Base-by-base conservation (phyloP, 345 rosid species). In the Leavenworthia alabamica region DNA sequence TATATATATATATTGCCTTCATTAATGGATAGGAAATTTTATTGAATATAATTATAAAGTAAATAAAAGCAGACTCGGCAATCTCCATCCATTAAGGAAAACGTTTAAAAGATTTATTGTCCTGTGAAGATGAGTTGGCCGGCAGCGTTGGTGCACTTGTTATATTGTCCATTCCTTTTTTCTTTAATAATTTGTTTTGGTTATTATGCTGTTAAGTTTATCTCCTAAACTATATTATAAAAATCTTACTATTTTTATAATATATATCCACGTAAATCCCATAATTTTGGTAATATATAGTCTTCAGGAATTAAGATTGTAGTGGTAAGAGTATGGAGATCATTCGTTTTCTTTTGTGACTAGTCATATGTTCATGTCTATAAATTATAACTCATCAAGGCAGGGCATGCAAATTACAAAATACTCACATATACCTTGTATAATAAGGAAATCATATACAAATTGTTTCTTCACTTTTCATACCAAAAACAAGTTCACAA, bases 41-140 rank as follows among this genome's bases (percentile, higher is more conserved):
- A 50, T 50, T 43, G 40, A 58, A 40, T 40, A 41, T 23, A n/a
- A 29, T 11, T 35, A 1, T 50, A 15, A 29, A 39, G 15, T 20
- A 45, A 22, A 68, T 23, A 35, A 43, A 60, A 42, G 43, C 4
- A 39, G 44, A 39, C 35, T 68, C 28, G 66, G n/a, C n/a, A n/a
- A n/a, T n/a, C n/a, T n/a, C 44, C 53, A 43, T 59, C 67, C 60
- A 60, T 52, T 29, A 51, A 51, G 8, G 61, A 35, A 68, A 60
- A 60, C 55, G 61, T 68, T 60, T 60, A 60, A 50, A 68, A 50
- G 31, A 42, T 41, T 42, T 51, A 0, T 68, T 60, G 67, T 60
- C 67, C 60, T 43, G 61, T 42, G 67, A 51, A 68, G 23, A 51
- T 60, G 23, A 52, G 61, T 68, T 68, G 73, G 67, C 61, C 61